Conservation (phyloP, 768 basidiomycete genomes). For the Gloeopeniophorella convolvens region DNA sequence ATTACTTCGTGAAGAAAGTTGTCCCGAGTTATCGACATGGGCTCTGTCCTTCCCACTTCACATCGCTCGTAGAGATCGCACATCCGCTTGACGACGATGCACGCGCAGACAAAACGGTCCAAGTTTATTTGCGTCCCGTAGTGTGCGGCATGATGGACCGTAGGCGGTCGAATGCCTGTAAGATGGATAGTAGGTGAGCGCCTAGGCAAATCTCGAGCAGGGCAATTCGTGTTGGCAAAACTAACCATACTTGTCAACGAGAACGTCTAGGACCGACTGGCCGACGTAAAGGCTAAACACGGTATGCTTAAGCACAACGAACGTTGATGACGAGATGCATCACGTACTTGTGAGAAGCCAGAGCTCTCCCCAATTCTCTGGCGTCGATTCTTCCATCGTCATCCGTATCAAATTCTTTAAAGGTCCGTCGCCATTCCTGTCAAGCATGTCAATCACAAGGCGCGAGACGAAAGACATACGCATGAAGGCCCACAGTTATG, state of each 20-base stretch:
- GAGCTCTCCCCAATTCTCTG: background rate
- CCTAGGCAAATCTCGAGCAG: too few species aligned
- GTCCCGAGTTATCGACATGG: background rate
- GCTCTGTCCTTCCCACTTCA: background rate
- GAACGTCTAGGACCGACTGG: background rate
- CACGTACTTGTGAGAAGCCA: background rate
- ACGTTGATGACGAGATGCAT: background rate
- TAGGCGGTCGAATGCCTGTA: background rate
- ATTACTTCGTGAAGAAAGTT: conserved; percentile 1
- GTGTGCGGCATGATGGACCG: background rate
- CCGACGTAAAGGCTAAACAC: background rate
- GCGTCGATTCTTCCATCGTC: conserved; percentile 5
- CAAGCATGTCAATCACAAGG: background rate
- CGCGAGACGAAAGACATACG: background rate
- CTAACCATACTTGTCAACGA: conserved; percentile 5
- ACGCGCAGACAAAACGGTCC: conserved; percentile 5
- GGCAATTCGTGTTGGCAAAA: background rate
- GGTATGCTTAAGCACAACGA: background rate
- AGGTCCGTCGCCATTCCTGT: conserved; percentile 7
- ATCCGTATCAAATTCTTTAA: conserved; percentile 1
- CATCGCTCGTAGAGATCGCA: conserved; percentile 1
- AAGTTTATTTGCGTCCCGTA: conserved; percentile 1
- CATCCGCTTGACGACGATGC: conserved; percentile 3
- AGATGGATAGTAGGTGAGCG: background rate
- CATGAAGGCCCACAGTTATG: background rate